Percentiles rank a stretch among this genome's conserved stretches.
phyloP scores from a whole-genome alignment of 371 early-diverging fungal genomes.

The Mucor plumbeus region DNA sequence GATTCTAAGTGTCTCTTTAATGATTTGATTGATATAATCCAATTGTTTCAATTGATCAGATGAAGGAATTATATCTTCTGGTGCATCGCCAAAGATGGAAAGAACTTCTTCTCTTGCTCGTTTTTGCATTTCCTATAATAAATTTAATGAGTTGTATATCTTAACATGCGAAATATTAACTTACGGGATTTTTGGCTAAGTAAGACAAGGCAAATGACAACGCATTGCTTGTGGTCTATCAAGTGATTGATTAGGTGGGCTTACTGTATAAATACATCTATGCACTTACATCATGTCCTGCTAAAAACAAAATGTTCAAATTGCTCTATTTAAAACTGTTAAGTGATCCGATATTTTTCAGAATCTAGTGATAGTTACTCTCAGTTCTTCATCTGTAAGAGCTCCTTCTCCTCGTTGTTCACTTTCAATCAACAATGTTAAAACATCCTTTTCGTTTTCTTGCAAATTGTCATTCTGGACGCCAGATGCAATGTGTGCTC shows the following conservation, averaged over 20 bases:
- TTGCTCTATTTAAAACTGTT: constrained; percentile 6
- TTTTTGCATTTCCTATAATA: constrained; percentile 26
- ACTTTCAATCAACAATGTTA: constrained; percentile 27
- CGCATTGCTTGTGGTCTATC: constrained; percentile 22
- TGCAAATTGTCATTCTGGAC: constrained; percentile 7
- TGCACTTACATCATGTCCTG: constrained; percentile 12
- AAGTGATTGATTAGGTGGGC: not conserved
- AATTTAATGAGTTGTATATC: no score
- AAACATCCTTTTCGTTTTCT: constrained; percentile 26
- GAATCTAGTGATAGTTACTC: constrained; percentile 2
- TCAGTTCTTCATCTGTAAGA: constrained; percentile 16
- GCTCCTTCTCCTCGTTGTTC: constrained; percentile 17
- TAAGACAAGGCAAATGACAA: constrained; percentile 23
- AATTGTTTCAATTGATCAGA: constrained; percentile 46
- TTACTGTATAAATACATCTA: not conserved
- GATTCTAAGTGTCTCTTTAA: constrained; percentile 36
- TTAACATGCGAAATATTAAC: constrained; percentile 37
- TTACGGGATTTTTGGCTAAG: constrained; percentile 30
- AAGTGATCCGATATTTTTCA: no score
- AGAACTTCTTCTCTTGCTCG: constrained; percentile 19
- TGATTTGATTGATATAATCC: constrained; percentile 51
- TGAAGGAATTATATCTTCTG: constrained; percentile 26
- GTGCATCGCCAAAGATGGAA: constrained; percentile 21
- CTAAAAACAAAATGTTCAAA: constrained; percentile 4
- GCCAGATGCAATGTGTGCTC: not conserved